Base-by-base conservation (phyloP, 1,139 yeast genomes). In the Nakaseomyces glabratus region DNA sequence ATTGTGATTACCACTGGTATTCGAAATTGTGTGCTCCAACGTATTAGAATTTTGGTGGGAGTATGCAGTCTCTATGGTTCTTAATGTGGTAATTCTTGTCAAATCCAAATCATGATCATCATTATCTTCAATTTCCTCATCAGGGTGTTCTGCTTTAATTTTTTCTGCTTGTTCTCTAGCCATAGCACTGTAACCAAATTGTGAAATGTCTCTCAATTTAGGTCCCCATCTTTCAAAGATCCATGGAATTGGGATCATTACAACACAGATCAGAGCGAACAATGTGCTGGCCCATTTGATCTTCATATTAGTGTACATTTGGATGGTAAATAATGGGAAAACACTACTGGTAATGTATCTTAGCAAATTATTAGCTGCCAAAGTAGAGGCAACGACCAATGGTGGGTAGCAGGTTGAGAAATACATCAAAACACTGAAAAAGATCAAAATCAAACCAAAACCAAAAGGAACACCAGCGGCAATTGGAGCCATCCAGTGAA, bases 401-500 rank as follows among this genome's bases (percentile, higher is more conserved):
- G 93, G 84, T 18, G 93, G 93, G 59, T 76, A 84, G 4, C 82
- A 60, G 66, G 76, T 67, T 24, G 84, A 69, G 55, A 82, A 76
- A 56, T 82, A 84, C 39, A 76, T 68, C 52, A 84, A 66, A 28
- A 76, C 73, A 10, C 82, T 63, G 57, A 82, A 82, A 66, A 84
- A 84, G 35, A 82, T 71, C 50, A 80, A 63, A 42, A 81, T 71
- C 42, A 79, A 65, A 2, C 90, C 84, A 51, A 76, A 76, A 1
- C 90, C 88, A 52, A 81, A 81, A 24, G 86, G 79, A 24, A 75
- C 68, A 44, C 85, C 86, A 1, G 90, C 76, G 20, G 81, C 72
- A 29, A 77, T 66, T 9, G 93, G 86, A 11, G 75, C 80, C 63
- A 81, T 75, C 93, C 93, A 84, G 57, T 82, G 93, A 20, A 81